Evolutionary conservation across 2,329 filamentous ascomycete species (phyloP).

Genomic region (Phialophora chinensis): DNA sequence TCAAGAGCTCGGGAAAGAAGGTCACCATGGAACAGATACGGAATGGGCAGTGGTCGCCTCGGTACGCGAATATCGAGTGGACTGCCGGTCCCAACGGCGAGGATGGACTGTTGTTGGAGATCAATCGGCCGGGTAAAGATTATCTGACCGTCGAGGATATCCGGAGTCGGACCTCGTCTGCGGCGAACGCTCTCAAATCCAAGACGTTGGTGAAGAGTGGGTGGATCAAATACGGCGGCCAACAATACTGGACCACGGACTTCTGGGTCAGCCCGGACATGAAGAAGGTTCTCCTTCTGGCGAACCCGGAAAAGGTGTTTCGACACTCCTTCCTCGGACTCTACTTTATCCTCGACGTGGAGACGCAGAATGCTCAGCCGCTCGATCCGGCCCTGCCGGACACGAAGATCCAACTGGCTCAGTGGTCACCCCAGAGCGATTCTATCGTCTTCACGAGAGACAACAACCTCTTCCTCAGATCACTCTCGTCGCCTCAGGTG

Average conservation of each 20-base stretch:
- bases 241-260: conserved; percentile 62
- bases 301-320: conserved; percentile 77
- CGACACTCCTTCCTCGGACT: conserved; percentile 83
- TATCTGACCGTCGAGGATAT: conserved; percentile 90
- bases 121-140: conserved; percentile 65
- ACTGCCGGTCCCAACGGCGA: conserved; percentile 55
- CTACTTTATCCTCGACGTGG: conserved; percentile 94
- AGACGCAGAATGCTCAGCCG: conserved; percentile 75
- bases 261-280: conserved; percentile 81
- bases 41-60: conserved; percentile 47
- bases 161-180: conserved; percentile 57
- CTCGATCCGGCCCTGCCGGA: conserved; percentile 72
- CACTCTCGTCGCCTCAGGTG: conserved; percentile 64
- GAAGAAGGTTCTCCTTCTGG: conserved; percentile 83
- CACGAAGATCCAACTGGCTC: conserved; percentile 78
- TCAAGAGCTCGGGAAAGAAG: conserved; percentile 48
- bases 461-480: conserved; percentile 88
- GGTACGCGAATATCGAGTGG: conserved; percentile 53
- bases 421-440: conserved; percentile 87
- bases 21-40: conserved; percentile 53
- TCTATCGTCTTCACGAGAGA: conserved; percentile 86
- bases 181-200: conserved; percentile 54
- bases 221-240: conserved; percentile 65
- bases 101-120: conserved; percentile 84
- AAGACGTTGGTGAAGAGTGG: conserved; percentile 76